Percentiles rank a stretch among this genome's conserved stretches.
phyloP scores from a whole-genome alignment of 352 stramenopile species.

The Globisporangium yorkense region DNA sequence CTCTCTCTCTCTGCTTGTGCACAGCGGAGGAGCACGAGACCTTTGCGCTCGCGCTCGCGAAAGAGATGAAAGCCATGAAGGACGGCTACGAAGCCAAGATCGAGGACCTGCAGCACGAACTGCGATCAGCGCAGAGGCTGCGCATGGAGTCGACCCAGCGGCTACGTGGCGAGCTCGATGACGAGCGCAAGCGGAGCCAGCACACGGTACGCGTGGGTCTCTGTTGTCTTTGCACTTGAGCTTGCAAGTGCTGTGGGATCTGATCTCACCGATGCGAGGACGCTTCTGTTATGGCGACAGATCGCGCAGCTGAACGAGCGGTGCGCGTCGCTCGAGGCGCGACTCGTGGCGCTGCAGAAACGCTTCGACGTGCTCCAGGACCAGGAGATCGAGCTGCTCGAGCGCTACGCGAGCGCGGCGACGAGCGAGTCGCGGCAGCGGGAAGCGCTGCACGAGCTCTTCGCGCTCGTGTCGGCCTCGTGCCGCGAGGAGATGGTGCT shows the following conservation, averaged over 20 bases:
- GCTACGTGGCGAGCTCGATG: slow-evolving; percentile 39
- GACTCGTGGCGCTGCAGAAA: slow-evolving; percentile 25
- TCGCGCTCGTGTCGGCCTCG: slow-evolving; percentile 16
- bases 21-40: slow-evolving; percentile 63
- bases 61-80: slow-evolving; percentile 68
- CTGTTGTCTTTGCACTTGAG: background rate
- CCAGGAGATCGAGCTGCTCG: slow-evolving; percentile 34
- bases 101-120: slow-evolving; percentile 50
- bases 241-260: background rate
- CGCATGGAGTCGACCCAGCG: slow-evolving; percentile 38
- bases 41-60: slow-evolving; percentile 60
- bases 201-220: slow-evolving; percentile 21
- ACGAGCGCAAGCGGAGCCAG: slow-evolving; percentile 41
- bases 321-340: slow-evolving; percentile 31
- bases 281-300: slow-evolving; percentile 9
- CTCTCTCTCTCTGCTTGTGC: background rate
- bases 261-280: background rate
- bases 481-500: slow-evolving; percentile 25
- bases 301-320: slow-evolving; percentile 37
- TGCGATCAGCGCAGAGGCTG: slow-evolving; percentile 36
- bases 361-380: slow-evolving; percentile 16
- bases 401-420: slow-evolving; percentile 17
- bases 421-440: slow-evolving; percentile 17
- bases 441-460: slow-evolving; percentile 20
- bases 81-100: slow-evolving; percentile 60